Evolutionary conservation across 2,329 filamentous ascomycete genomes (phyloP).

Genomic region (Pseudogymnoascus verrucosus): DNA sequence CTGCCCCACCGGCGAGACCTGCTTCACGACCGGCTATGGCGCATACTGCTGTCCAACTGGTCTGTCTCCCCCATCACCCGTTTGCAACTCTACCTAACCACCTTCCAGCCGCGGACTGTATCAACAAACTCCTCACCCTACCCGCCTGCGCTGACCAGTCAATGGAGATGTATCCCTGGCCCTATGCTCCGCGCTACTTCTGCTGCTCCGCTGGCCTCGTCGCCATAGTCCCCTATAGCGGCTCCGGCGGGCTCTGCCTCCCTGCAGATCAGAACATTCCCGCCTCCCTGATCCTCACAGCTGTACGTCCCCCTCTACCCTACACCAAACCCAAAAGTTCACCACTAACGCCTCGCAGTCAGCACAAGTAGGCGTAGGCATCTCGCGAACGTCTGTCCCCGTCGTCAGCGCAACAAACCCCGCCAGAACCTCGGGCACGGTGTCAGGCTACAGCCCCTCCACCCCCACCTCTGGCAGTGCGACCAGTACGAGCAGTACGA

Average conservation of each 20-base stretch:
- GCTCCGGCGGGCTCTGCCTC: background rate
- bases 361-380: background rate
- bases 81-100: background rate
- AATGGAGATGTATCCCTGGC: conserved; percentile 4
- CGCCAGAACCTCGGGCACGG: background rate
- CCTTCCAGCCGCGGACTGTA: background rate
- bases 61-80: background rate
- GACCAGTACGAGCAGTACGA: background rate
- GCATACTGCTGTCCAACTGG: background rate
- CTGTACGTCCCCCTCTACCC: background rate
- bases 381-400: background rate
- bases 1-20: background rate
- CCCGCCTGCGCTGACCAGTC: background rate
- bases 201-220: background rate
- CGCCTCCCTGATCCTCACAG: background rate
- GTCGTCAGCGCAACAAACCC: background rate
- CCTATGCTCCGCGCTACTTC: background rate
- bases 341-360: background rate
- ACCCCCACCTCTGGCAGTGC: background rate
- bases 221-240: background rate
- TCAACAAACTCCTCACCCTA: background rate
- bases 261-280: background rate
- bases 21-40: background rate
- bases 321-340: background rate
- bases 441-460: background rate